phyloP scores from a whole-genome alignment of 1,139 yeast species.

The Chernovozyma sophiae-reginae region DNA sequence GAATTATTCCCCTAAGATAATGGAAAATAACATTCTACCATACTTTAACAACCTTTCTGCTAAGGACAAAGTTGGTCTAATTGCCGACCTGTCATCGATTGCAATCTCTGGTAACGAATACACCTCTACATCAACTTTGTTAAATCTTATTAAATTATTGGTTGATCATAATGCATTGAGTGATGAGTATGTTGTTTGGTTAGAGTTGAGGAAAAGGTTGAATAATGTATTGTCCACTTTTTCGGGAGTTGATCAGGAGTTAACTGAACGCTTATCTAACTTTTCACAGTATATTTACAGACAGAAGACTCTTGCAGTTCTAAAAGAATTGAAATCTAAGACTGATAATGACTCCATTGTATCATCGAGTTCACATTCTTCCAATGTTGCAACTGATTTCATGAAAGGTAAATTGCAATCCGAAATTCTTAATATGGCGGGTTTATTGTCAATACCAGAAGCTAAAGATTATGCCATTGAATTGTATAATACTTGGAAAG shows the following conservation, averaged over 20 bases:
- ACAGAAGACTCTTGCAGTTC: constrained; percentile 31
- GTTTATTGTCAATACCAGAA: constrained; percentile 42
- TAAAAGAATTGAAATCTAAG: constrained; percentile 28
- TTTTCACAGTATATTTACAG: constrained; percentile 41
- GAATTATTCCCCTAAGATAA: constrained; percentile 50
- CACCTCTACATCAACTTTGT: constrained; percentile 43
- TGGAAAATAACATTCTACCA: constrained; percentile 40
- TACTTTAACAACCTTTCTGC: constrained; percentile 44
- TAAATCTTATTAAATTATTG: constrained; percentile 39
- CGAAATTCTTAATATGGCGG: constrained; percentile 48
- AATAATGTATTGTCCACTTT: constrained; percentile 42
- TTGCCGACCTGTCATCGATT: constrained; percentile 60
- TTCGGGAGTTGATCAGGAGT: constrained; percentile 37
- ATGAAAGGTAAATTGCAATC: constrained; percentile 50
- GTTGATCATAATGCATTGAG: constrained; percentile 40
- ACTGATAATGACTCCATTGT: constrained; percentile 24
- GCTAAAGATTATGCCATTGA: constrained; percentile 44
- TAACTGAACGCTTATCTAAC: constrained; percentile 33
- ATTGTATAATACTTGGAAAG: constrained; percentile 35
- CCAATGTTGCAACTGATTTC: constrained; percentile 22
- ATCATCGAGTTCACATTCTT: background rate
- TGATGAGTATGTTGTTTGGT: constrained; percentile 62
- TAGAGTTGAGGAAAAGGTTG: constrained; percentile 48
- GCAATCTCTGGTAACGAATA: constrained; percentile 55
- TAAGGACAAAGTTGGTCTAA: constrained; percentile 62